phyloP scores from a whole-genome alignment of 2,329 filamentous ascomycete species.

The Trichothecium sympodiale region DNA sequence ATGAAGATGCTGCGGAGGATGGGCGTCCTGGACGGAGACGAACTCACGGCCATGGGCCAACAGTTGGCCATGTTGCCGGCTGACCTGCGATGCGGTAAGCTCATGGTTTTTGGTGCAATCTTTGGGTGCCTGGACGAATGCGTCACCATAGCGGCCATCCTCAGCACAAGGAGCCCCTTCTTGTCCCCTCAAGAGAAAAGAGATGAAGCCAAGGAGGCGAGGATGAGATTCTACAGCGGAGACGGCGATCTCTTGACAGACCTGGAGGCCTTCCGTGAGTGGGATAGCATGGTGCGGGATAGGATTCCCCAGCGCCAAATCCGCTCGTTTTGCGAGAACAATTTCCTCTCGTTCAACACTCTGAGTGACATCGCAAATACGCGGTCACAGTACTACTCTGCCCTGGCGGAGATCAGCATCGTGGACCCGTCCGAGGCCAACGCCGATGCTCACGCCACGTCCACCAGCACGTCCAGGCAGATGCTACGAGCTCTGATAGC shows the following conservation, averaged over 20 bases:
- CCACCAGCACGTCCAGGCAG: conserved; percentile 17
- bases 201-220: conserved; percentile 68
- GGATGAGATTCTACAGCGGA: conserved; percentile 59
- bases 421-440: conserved; percentile 32
- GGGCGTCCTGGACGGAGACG: conserved; percentile 76
- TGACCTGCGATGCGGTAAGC: conserved; percentile 82
- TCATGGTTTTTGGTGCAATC: conserved; percentile 90
- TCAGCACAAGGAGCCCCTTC: conserved; percentile 85
- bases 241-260: conserved; percentile 88
- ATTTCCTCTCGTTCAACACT: conserved; percentile 75
- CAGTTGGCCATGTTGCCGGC: conserved; percentile 94
- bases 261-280: conserved; percentile 71
- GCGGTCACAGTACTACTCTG: conserved; percentile 71
- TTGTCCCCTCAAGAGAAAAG: conserved; percentile 72
- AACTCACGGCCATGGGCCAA: conserved; percentile 79
- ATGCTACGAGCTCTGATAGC: conserved; percentile 62
- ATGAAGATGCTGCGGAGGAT: conserved; percentile 70
- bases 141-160: conserved; percentile 78
- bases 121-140: conserved; percentile 87
- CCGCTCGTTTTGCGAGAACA: conserved; percentile 69
- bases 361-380: conserved; percentile 84
- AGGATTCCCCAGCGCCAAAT: conserved; percentile 51
- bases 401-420: conserved; percentile 79
- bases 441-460: conserved; percentile 14
- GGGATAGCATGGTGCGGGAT: conserved; percentile 55